These are phyloP conservation scores for Cryphonectria parasitica DNA, from an alignment of 2,329 filamentous ascomycete species.

Conservation along the genomic window DNA sequence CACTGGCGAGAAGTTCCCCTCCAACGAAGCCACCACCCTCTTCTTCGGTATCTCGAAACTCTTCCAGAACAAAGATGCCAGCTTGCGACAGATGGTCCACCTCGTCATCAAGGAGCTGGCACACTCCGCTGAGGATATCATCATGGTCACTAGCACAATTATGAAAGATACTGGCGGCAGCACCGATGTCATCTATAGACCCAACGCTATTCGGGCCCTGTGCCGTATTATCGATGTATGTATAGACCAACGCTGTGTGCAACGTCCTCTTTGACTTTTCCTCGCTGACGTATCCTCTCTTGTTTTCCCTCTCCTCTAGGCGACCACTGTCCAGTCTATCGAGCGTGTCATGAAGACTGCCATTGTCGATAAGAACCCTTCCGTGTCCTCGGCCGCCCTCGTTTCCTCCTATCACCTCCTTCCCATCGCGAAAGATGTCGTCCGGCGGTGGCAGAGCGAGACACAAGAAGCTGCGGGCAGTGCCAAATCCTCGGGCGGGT, in stretches of 20 bases:
- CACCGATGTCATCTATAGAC: slow-evolving; percentile 90
- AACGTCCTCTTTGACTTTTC: slow-evolving; percentile 3
- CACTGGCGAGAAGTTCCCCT: slow-evolving; percentile 95
- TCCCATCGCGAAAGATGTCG: slow-evolving; percentile 92
- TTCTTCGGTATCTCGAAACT: slow-evolving; percentile 99
- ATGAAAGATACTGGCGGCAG: slow-evolving; percentile 99
- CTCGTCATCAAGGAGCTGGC: slow-evolving; percentile 97
- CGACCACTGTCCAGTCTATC: slow-evolving; percentile 94
- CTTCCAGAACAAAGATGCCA: slow-evolving; percentile 99
- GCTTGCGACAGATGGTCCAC: slow-evolving; percentile 98
- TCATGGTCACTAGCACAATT: slow-evolving; percentile 99
- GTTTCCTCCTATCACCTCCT: slow-evolving; percentile 98
- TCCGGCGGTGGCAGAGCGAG: slow-evolving; percentile 97
- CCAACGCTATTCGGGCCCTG: slow-evolving; percentile 92
- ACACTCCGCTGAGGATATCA: slow-evolving; percentile 94
- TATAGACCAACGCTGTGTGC: slow-evolving; percentile 28
- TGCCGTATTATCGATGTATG: slow-evolving; percentile 95
- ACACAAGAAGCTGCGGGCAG: slow-evolving; percentile 95
- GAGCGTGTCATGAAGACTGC: slow-evolving; percentile 98
- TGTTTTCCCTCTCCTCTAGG: slow-evolving; percentile 51
- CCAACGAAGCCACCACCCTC: slow-evolving; percentile 94
- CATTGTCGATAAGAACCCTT: slow-evolving; percentile 98
- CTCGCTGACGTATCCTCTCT: slow-evolving; percentile 32
- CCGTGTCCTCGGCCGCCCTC: slow-evolving; percentile 92
- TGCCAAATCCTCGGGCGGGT: slow-evolving; percentile 84